Evolutionary conservation across 2,329 filamentous ascomycete genomes (phyloP), one percentile per base, ranked within the genome.

Genomic region (Paramyrothecium roridum): DNA sequence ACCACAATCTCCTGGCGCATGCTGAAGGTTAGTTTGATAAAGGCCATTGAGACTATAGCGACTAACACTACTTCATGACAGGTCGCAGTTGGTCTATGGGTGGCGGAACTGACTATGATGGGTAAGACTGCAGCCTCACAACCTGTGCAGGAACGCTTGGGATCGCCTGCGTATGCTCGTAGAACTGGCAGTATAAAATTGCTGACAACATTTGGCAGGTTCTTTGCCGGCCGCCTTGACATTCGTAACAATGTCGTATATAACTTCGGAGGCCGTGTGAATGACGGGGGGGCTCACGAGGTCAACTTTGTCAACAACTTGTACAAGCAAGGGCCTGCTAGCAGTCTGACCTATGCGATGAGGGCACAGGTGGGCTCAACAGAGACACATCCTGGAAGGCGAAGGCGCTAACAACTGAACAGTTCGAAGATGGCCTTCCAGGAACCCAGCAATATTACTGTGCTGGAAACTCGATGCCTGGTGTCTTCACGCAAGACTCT

Each of bases 181-280:
- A n/a, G n/a, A n/a, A n/a, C n/a, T n/a, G n/a, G n/a, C n/a, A 19
- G 37, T 16, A 43, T 13, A 16, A 6, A 16, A 43, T 13, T 13
- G 16, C 37, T 17, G 16, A 43, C 37, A 13, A 19, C 13, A 43
- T 30, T 30, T 10, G 10, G 10, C 10, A 30, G 69, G 11, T 56
- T 54, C 17, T 71, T 72, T 48, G 63, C 65, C 11, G 69, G 69
- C 1, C 59, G 61, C 19, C 58, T 72, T 1, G 70, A 71, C 48
- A 67, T 71, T 8, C 63, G 69, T 4, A 71, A 72, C 56, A 71
- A 72, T 46, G 67, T 72, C 17, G 69, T 71, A 1, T 71, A 72
- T 56, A 71, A 72, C 54, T 71, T 70, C 50, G 69, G 69, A 13
- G 30, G 40, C 3, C 66, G 68, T 13, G 65, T 67, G 3, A 72